phyloP scores from a whole-genome alignment of 2,329 filamentous ascomycete species.

The Daldinia sp. region DNA sequence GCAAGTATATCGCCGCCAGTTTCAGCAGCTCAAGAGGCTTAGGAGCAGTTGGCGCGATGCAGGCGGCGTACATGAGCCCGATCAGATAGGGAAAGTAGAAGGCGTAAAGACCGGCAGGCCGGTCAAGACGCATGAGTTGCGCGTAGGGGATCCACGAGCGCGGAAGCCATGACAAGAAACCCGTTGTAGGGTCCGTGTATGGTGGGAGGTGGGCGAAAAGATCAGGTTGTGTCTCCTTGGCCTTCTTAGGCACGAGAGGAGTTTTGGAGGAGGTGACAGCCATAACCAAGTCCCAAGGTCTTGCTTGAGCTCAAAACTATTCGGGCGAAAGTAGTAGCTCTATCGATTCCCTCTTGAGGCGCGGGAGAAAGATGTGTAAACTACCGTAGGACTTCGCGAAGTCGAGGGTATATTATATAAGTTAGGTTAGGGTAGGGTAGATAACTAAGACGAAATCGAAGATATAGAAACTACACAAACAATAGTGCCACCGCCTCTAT shows the following conservation, averaged over 20 bases:
- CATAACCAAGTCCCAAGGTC: neutral
- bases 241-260: neutral
- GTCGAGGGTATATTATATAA: neutral
- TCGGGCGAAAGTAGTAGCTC: neutral
- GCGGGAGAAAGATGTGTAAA: neutral
- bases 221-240: neutral
- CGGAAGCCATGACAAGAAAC: conserved; percentile 59
- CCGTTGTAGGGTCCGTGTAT: conserved; percentile 60
- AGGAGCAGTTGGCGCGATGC: conserved; percentile 46
- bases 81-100: conserved; percentile 63
- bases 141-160: conserved; percentile 66
- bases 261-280: neutral
- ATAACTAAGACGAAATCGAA: neutral
- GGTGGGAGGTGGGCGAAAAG: conserved; percentile 35
- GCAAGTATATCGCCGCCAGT: conserved; percentile 32
- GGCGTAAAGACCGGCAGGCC: conserved; percentile 63
- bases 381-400: neutral
- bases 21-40: conserved; percentile 13
- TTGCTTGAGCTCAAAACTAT: too few relatives aligned
- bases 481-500: neutral
- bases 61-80: conserved; percentile 60
- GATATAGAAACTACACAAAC: neutral
- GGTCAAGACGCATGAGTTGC: conserved; percentile 65
- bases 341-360: neutral
- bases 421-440: neutral